Percentiles rank a stretch among this genome's conserved stretches.
These are phyloP conservation scores for Flagelloscypha sp. DNA, from an alignment of 768 basidiomycete species.

Conservation along the genomic window DNA sequence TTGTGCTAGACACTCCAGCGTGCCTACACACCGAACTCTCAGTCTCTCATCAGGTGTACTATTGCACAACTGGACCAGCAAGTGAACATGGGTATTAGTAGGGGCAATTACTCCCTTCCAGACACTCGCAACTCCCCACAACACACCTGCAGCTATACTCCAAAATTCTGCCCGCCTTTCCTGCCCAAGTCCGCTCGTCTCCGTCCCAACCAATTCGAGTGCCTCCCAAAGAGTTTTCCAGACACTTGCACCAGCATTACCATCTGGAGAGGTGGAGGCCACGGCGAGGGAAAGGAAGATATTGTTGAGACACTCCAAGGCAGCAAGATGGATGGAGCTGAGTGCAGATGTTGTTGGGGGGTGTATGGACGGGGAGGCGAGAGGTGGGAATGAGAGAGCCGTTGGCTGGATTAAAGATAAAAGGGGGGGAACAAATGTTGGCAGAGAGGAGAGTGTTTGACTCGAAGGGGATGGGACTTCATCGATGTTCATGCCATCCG, in stretches of 20 bases:
- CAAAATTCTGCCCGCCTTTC: slow-evolving; percentile 70
- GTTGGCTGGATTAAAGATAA: slow-evolving; percentile 69
- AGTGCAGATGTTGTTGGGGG: slow-evolving; percentile 86
- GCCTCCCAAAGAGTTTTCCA: slow-evolving; percentile 66
- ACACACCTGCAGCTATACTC: slow-evolving; percentile 70
- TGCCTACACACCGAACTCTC: slow-evolving; percentile 74
- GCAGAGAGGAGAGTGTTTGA: slow-evolving; percentile 37
- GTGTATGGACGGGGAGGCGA: slow-evolving; percentile 59
- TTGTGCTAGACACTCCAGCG: slow-evolving; percentile 80
- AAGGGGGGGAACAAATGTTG: slow-evolving; percentile 58
- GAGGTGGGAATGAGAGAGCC: slow-evolving; percentile 73
- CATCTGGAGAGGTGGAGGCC: slow-evolving; percentile 42
- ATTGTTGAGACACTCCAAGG: slow-evolving; percentile 87
- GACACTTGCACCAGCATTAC: slow-evolving; percentile 40
- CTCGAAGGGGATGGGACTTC: slow-evolving; percentile 15
- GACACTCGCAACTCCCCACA: slow-evolving; percentile 81
- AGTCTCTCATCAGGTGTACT: slow-evolving; percentile 44
- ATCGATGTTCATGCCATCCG: slow-evolving; percentile 33
- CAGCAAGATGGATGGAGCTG: slow-evolving; percentile 73
- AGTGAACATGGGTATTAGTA: slow-evolving; percentile 35
- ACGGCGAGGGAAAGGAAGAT: slow-evolving; percentile 70
- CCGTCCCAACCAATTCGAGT: slow-evolving; percentile 49
- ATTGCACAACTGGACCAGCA: slow-evolving; percentile 61
- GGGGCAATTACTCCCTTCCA: slow-evolving; percentile 63
- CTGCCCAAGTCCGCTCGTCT: slow-evolving; percentile 48